Percentiles rank a stretch among this genome's conserved stretches.
Evolutionary conservation across 1,139 yeast genomes (phyloP).

Genomic region (Kodamaea ohmeri): DNA sequence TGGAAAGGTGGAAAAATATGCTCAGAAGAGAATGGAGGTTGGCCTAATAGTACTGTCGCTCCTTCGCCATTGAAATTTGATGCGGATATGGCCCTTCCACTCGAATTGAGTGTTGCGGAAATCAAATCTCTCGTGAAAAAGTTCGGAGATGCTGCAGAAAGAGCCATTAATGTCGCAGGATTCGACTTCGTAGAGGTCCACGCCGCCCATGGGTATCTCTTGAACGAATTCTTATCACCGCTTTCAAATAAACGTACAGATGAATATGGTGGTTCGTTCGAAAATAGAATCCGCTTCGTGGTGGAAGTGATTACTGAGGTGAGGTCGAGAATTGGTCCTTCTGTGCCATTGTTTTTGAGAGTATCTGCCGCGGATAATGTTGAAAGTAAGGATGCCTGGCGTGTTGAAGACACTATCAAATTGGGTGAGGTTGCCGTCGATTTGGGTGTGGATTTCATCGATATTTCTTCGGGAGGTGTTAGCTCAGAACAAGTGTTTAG

Average conservation of each 20-base stretch:
- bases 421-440: slow-evolving; percentile 40
- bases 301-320: slow-evolving; percentile 52
- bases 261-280: slow-evolving; percentile 65
- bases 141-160: slow-evolving; percentile 34
- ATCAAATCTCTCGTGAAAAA: slow-evolving; percentile 33
- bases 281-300: slow-evolving; percentile 58
- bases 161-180: slow-evolving; percentile 51
- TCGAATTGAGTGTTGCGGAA: slow-evolving; percentile 33
- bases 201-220: slow-evolving; percentile 64
- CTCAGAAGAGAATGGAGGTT: slow-evolving; percentile 38
- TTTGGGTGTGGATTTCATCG: slow-evolving; percentile 51
- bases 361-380: slow-evolving; percentile 11
- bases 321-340: slow-evolving; percentile 29
- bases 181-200: slow-evolving; percentile 71
- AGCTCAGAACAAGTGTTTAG: slow-evolving; percentile 31
- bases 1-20: slow-evolving; percentile 34
- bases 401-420: slow-evolving; percentile 15
- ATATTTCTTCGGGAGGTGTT: slow-evolving; percentile 56
- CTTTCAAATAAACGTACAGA: slow-evolving; percentile 59
- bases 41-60: slow-evolving; percentile 42
- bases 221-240: slow-evolving; percentile 54
- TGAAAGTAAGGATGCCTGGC: slow-evolving; percentile 5
- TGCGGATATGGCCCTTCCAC: slow-evolving; percentile 23
- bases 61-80: slow-evolving; percentile 46
- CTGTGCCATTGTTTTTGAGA: slow-evolving; percentile 34